A percentile compares a stretch with the other conserved stretches of the same genome.
phyloP scores from a whole-genome alignment of 108 stramenopile genomes.

The Skeletonema marinoi region DNA sequence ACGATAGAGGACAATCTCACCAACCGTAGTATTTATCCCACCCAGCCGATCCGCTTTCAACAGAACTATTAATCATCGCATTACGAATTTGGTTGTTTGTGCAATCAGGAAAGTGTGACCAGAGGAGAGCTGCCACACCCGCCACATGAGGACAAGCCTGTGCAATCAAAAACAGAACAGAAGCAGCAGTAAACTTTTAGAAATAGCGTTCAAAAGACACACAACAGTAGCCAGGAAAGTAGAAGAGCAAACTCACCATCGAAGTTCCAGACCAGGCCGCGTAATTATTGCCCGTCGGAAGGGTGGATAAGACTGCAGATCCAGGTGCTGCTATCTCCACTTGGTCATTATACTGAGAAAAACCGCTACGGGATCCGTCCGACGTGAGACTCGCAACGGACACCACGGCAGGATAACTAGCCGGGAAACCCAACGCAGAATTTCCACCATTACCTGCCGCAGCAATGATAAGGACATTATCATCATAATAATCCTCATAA shows the following conservation, averaged over 20 bases:
- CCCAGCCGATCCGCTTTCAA: too few relatives aligned
- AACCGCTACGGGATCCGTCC: not conserved
- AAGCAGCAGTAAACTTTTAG: not conserved
- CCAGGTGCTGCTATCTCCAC: constrained; percentile 52
- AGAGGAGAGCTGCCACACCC: constrained; percentile 67
- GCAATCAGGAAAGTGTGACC: constrained; percentile 51
- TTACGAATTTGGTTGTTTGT: constrained; percentile 34
- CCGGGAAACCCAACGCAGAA: constrained; percentile 43
- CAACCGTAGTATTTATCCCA: not conserved
- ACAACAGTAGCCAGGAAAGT: not conserved
- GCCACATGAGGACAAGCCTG: constrained; percentile 69
- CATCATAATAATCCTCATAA: constrained; percentile 26
- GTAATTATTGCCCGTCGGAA: too few relatives aligned
- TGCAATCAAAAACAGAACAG: constrained; percentile 17
- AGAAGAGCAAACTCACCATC: constrained; percentile 21
- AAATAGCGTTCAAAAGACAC: not conserved
- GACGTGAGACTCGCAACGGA: constrained; percentile 48
- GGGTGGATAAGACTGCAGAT: not conserved
- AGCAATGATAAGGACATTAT: constrained; percentile 59
- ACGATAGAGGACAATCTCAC: too few relatives aligned
- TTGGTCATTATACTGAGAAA: constrained; percentile 45
- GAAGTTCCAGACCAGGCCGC: constrained; percentile 11
- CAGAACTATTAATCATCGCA: too few relatives aligned
- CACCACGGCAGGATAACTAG: constrained; percentile 48
- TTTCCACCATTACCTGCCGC: constrained; percentile 65